phyloP scores from a whole-genome alignment of 805 yeast species.

The Zygotorulaspora danielsina region DNA sequence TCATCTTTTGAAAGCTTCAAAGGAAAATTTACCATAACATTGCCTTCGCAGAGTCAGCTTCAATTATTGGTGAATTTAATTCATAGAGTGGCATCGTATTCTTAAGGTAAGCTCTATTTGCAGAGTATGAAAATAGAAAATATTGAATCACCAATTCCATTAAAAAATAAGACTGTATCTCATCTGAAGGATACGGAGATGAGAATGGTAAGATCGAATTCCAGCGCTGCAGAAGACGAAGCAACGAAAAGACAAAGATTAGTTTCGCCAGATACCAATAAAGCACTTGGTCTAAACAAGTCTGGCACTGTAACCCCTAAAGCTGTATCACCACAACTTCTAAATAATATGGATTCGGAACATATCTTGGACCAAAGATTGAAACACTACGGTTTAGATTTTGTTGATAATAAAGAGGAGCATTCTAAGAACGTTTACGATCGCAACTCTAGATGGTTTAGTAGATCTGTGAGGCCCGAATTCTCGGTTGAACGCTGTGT shows the following conservation, averaged over 20 bases:
- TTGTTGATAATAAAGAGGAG: constrained; percentile 41
- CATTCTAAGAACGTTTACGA: constrained; percentile 31
- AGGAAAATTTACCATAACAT: no score
- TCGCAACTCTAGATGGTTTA: constrained; percentile 39
- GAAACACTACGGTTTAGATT: constrained; percentile 47
- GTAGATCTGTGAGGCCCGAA: constrained; percentile 35
- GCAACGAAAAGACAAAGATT: constrained; percentile 18
- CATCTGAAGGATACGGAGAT: constrained; percentile 17
- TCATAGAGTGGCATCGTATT: no score
- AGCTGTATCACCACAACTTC: constrained; percentile 13
- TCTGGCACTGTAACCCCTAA: constrained; percentile 29
- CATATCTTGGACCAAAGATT: constrained; percentile 31
- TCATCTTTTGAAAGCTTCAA: no score
- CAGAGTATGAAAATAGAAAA: constrained; percentile 14
- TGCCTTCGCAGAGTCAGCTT: no score
- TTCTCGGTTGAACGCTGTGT: constrained; percentile 40
- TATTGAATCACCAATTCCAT: constrained; percentile 29
- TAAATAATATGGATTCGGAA: constrained; percentile 26
- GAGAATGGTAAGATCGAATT: constrained; percentile 21
- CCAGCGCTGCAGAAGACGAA: constrained; percentile 18
- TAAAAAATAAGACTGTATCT: constrained; percentile 19
- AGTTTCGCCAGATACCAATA: constrained; percentile 9
- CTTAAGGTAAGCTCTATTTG: no score
- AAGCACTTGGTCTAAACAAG: constrained; percentile 5
- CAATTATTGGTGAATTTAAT: no score